Conservation (phyloP, 2,329 filamentous ascomycete species). For the Neurospora sp. region DNA sequence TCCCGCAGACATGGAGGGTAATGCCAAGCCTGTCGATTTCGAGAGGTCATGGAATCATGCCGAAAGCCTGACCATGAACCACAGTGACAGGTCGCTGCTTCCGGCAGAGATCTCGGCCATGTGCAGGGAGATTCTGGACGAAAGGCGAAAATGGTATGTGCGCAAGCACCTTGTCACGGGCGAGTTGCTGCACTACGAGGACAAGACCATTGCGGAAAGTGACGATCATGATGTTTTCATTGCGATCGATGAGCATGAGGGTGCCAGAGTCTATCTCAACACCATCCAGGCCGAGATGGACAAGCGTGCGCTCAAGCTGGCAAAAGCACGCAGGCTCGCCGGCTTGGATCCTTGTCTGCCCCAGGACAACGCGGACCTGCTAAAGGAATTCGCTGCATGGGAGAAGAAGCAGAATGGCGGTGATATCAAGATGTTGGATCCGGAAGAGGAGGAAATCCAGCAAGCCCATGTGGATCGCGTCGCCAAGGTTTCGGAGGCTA, state of each 20-base stretch:
- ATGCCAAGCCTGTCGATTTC: slow-evolving; percentile 86
- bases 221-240: slow-evolving; percentile 42
- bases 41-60: slow-evolving; percentile 80
- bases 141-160: slow-evolving; percentile 55
- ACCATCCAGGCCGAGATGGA: slow-evolving; percentile 66
- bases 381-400: slow-evolving; percentile 14
- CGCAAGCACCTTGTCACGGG: slow-evolving; percentile 52
- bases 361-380: slow-evolving; percentile 19
- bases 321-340: slow-evolving; percentile 38
- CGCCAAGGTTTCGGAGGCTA: slow-evolving; percentile 70
- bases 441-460: slow-evolving; percentile 10
- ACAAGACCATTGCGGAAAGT: slow-evolving; percentile 27
- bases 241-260: slow-evolving; percentile 69
- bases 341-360: slow-evolving; percentile 34
- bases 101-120: slow-evolving; percentile 64
- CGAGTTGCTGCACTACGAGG: slow-evolving; percentile 57
- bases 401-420: slow-evolving; percentile 5
- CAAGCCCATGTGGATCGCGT: slow-evolving; percentile 55
- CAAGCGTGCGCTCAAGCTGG: slow-evolving; percentile 51
- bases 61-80: slow-evolving; percentile 68
- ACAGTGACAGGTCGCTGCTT: slow-evolving; percentile 61
- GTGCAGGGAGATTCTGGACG: slow-evolving; percentile 57
- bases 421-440: slow-evolving; percentile 6
- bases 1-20: slow-evolving; percentile 95
- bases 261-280: slow-evolving; percentile 70